Evolutionary conservation across 1,284 basidiomycete species (phyloP), one percentile per base, ranked within the genome.

Genomic region (Ganoderma lingzhi): DNA sequence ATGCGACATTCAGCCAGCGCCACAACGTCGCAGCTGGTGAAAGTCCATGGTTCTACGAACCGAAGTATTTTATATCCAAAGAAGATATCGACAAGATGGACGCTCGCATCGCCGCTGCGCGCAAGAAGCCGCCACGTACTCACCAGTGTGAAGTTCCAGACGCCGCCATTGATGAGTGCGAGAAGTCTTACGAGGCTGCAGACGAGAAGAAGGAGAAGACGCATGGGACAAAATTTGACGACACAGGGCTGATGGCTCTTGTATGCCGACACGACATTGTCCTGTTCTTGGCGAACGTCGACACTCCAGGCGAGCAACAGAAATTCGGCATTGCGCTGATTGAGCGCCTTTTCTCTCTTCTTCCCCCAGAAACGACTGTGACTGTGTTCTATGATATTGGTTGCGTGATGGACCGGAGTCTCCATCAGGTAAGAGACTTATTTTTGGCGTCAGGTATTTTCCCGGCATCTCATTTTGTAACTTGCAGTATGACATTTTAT

Each of bases 271-370:
- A 35, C 6, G 6, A 35, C 53, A 78, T 81, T 6, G 79, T 79
- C 0, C 70, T 84, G 0, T 83, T 81, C 66, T 67, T 82, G 3
- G 78, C 78, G 0, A 83, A 84, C 55, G 81, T 85, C 17, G 81
- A 83, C 60, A 82, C 80, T 0, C 79, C 82, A 1, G 83, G 83
- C 0, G 82, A 85, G 68, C 79, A 82, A 59, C 82, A 84, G 63
- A 80, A 83, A 45, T 84, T 82, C 66, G 71, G 76, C 0, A 63
- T 85, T 1, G 76, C 81, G 0, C 74, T 83, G 0, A 71, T 85
- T 1, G 63, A 79, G 45, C 75, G 77, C 37, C 70, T 82, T 2
- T 79, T 80, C 53, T 41, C 42, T 0, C 63, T 77, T 3, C 56
- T 83, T 6, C 80, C 82, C 0, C 19, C 65, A 0, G 2, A 74